Evolutionary conservation across 2,329 filamentous ascomycete species (phyloP).

Genomic region (Dothiorella sarmentorum): DNA sequence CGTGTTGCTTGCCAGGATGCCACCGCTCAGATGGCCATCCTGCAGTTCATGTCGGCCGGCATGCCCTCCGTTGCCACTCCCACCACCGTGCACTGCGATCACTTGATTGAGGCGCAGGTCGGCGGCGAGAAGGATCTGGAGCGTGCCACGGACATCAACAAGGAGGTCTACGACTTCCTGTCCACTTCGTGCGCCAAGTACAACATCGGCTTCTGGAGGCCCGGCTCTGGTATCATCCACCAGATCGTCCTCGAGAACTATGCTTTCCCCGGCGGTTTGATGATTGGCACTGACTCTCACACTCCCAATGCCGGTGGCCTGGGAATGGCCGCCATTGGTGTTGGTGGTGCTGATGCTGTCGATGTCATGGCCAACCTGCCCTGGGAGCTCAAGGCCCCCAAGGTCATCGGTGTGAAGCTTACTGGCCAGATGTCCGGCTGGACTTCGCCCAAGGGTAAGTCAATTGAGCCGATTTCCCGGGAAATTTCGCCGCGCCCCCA

Average conservation of each 20-base stretch:
- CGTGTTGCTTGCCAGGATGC: slow-evolving; percentile 99
- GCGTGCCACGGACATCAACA: slow-evolving; percentile 89
- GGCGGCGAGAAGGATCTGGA: slow-evolving; percentile 92
- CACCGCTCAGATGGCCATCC: slow-evolving; percentile 98
- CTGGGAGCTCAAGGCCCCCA: slow-evolving; percentile 98
- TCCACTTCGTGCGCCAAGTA: slow-evolving; percentile 94
- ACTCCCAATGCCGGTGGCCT: slow-evolving; percentile 97
- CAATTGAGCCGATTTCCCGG: slow-evolving; percentile 19
- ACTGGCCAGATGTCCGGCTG: slow-evolving; percentile 87
- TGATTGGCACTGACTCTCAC: slow-evolving; percentile 97
- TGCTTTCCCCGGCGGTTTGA: slow-evolving; percentile 94
- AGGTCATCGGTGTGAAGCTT: slow-evolving; percentile 93
- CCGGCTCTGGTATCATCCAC: slow-evolving; percentile 98
- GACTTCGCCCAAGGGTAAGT: slow-evolving; percentile 84
- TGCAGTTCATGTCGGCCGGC: slow-evolving; percentile 99
- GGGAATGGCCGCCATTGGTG: slow-evolving; percentile 91
- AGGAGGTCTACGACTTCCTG: slow-evolving; percentile 98
- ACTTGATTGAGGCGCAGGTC: slow-evolving; percentile 96
- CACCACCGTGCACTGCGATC: slow-evolving; percentile 95
- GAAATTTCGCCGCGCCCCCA: not conserved
- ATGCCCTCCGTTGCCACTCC: slow-evolving; percentile 95
- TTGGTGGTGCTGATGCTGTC: slow-evolving; percentile 96
- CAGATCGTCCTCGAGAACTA: slow-evolving; percentile 99
- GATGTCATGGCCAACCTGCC: slow-evolving; percentile 97
- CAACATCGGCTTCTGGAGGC: slow-evolving; percentile 99